These are phyloP conservation scores for Castanea sativa DNA, from an alignment of 306 rosid genomes.

Conservation along the genomic window DNA sequence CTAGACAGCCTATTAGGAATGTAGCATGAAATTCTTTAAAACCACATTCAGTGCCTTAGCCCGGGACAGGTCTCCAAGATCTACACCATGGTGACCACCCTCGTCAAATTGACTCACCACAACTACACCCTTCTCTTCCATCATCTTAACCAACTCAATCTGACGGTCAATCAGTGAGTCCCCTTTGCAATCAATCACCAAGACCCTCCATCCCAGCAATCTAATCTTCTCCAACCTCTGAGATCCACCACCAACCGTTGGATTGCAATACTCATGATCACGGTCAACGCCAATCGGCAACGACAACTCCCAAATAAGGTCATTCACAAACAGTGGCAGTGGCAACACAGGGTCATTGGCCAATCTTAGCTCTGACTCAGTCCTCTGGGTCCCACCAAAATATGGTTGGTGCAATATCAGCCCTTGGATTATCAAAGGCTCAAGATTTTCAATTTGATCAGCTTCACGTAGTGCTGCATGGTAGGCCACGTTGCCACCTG, in stretches of 20 bases:
- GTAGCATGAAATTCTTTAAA: slow-evolving; percentile 22
- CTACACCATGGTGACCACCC: slow-evolving; percentile 46
- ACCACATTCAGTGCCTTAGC: slow-evolving; percentile 16
- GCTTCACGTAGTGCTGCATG: slow-evolving; percentile 17
- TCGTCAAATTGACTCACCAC: slow-evolving; percentile 31
- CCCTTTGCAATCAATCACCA: slow-evolving; percentile 42
- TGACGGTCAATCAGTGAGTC: slow-evolving; percentile 58
- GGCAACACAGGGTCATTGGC: slow-evolving; percentile 21
- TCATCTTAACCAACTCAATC: slow-evolving; percentile 23
- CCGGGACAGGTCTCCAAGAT: slow-evolving; percentile 15
- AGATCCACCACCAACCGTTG: slow-evolving; percentile 19
- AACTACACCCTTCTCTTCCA: slow-evolving; percentile 28
- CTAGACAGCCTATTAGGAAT: neutral
- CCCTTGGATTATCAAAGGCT: slow-evolving; percentile 34
- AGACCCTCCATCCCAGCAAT: slow-evolving; percentile 31
- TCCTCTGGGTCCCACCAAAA: slow-evolving; percentile 45
- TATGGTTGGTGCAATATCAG: slow-evolving; percentile 46
- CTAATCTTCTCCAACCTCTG: slow-evolving; percentile 6
- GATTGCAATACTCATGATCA: slow-evolving; percentile 53
- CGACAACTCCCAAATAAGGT: slow-evolving; percentile 44
- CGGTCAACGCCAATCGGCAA: slow-evolving; percentile 39
- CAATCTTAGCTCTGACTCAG: slow-evolving; percentile 28
- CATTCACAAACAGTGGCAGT: neutral
- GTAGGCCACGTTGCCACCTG: no score
- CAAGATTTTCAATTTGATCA: neutral